phyloP scores from a whole-genome alignment of 2,329 filamentous ascomycete species.

The Fusarium irregulare region DNA sequence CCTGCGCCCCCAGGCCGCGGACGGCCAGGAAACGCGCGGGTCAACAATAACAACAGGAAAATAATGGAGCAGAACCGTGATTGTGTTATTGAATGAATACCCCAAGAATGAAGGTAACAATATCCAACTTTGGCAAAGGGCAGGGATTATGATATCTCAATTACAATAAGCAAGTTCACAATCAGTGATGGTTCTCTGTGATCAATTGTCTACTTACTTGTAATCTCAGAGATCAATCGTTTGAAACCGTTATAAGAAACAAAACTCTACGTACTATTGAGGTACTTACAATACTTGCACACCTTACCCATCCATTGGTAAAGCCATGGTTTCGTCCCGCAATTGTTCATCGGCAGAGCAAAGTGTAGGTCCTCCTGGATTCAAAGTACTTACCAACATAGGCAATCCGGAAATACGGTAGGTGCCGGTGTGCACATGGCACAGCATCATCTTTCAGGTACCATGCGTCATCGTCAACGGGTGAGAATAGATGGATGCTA shows the following conservation, averaged over 20 bases:
- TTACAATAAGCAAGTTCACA: neutral
- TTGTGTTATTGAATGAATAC: conserved; percentile 22
- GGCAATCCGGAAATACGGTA: conserved; percentile 22
- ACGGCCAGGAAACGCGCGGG: conserved; percentile 47
- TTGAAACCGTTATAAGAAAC: neutral
- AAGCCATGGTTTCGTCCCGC: neutral
- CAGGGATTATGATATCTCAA: neutral
- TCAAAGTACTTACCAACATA: conserved; percentile 21
- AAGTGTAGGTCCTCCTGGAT: conserved; percentile 6
- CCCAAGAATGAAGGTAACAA: conserved; percentile 3
- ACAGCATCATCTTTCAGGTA: conserved; percentile 11
- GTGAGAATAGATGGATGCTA: neutral
- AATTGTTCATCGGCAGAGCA: neutral
- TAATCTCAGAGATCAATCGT: neutral
- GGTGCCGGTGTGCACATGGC: conserved; percentile 28
- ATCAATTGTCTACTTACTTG: neutral
- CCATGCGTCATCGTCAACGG: conserved; percentile 27
- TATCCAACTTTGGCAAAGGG: neutral
- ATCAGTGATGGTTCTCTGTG: neutral
- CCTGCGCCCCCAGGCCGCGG: conserved; percentile 37
- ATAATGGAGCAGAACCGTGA: conserved; percentile 37
- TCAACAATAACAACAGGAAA: conserved; percentile 47
- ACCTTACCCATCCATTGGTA: neutral
- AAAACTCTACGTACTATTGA: conserved; percentile 2
- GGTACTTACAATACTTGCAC: neutral